Evolutionary conservation across 805 yeast species (phyloP).

Genomic region (Isabelozyma pseudorhagii): DNA sequence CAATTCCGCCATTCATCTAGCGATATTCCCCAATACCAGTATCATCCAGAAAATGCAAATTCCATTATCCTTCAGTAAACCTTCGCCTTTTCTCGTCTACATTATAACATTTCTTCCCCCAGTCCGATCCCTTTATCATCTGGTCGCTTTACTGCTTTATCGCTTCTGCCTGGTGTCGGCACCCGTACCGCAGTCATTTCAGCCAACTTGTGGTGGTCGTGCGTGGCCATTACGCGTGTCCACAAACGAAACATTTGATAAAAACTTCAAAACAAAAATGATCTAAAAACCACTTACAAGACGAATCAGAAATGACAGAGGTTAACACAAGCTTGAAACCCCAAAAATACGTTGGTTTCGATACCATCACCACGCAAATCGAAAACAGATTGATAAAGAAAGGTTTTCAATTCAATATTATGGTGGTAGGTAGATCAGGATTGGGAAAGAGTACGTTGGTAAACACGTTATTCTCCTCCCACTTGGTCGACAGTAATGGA

Average conservation of each 20-base stretch:
- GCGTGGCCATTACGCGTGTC: slow-evolving; percentile 1
- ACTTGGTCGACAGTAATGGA: slow-evolving; percentile 71
- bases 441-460: slow-evolving; percentile 91
- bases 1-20: too few species aligned
- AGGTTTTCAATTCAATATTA: slow-evolving; percentile 91
- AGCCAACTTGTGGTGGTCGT: not conserved
- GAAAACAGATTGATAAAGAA: slow-evolving; percentile 87
- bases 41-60: too few species aligned
- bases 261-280: not conserved
- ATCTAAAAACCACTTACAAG: slow-evolving; percentile 2
- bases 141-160: too few species aligned
- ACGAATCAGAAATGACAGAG: not conserved
- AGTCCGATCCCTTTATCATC: too few species aligned
- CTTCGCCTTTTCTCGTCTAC: too few species aligned
- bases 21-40: too few species aligned
- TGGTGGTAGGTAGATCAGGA: slow-evolving; percentile 91
- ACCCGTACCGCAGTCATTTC: not conserved
- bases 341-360: slow-evolving; percentile 87
- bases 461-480: slow-evolving; percentile 86
- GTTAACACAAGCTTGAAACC: slow-evolving; percentile 42
- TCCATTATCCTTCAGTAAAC: too few species aligned
- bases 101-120: too few species aligned
- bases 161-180: not conserved
- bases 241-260: slow-evolving; percentile 1
- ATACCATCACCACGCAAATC: slow-evolving; percentile 92